These are phyloP conservation scores for Durusdinium trenchii DNA, from an alignment of 73 alveolate species.

Conservation along the genomic window DNA sequence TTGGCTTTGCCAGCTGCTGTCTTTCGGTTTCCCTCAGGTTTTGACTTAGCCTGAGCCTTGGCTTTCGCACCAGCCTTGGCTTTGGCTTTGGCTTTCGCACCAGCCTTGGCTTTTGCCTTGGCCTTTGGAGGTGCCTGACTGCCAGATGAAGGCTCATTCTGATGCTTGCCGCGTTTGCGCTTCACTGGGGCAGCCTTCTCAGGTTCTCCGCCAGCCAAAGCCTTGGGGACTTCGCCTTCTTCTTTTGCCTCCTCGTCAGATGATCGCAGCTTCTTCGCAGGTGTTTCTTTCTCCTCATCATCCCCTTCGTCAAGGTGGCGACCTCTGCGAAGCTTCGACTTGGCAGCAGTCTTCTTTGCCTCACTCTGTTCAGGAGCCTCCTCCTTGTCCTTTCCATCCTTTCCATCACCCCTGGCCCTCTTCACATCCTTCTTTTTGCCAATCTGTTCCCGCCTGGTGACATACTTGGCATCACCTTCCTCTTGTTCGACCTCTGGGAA, in stretches of 20 bases:
- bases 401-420: background rate
- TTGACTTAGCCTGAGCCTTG: background rate
- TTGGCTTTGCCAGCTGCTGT: background rate
- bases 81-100: background rate
- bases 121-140: background rate
- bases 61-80: background rate
- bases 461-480: background rate
- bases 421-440: background rate
- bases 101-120: background rate
- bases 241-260: background rate
- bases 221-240: background rate
- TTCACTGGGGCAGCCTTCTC: background rate
- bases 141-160: background rate
- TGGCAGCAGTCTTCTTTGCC: background rate
- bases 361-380: background rate
- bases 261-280: background rate
- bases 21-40: background rate
- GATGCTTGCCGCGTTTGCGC: background rate
- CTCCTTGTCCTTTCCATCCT: background rate
- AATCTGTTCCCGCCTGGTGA: slow-evolving; percentile 11
- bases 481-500: background rate
- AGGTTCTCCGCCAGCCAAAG: background rate
- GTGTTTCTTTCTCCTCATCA: background rate
- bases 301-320: background rate
- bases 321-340: background rate